phyloP scores from a whole-genome alignment of 331 rosid species.

The Quercus lobata region DNA sequence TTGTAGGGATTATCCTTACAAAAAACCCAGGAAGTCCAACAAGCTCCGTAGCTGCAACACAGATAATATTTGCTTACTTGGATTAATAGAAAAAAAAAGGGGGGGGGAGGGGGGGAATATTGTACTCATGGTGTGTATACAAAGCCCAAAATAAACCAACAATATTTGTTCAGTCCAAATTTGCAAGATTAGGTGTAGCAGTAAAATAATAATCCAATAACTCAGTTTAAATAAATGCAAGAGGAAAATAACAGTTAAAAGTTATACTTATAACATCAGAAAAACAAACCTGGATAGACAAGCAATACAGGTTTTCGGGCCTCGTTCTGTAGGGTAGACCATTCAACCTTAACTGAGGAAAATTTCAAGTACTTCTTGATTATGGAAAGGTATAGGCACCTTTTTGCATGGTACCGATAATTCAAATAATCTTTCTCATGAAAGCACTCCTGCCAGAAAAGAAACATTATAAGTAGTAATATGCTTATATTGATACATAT shows the following conservation, averaged over 20 bases:
- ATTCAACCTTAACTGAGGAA: conserved; percentile 64
- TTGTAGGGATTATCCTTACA: conserved; percentile 75
- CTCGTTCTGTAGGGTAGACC: conserved; percentile 86
- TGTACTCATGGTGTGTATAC: no score
- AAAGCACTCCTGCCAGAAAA: conserved; percentile 69
- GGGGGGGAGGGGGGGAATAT: no score
- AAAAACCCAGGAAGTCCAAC: conserved; percentile 52
- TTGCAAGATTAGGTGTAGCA: background rate
- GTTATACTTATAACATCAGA: background rate
- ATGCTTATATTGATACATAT: background rate
- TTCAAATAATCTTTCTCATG: conserved; percentile 91
- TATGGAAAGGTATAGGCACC: conserved; percentile 80
- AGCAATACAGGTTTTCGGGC: conserved; percentile 70
- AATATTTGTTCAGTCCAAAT: conserved; percentile 1
- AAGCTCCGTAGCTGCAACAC: conserved; percentile 47
- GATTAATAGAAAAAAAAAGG: no score
- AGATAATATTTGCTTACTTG: background rate
- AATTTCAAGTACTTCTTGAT: conserved; percentile 61
- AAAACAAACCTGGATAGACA: conserved; percentile 68
- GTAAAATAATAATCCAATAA: background rate
- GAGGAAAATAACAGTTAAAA: background rate
- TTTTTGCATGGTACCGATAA: conserved; percentile 81
- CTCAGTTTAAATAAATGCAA: background rate
- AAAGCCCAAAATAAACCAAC: no score
- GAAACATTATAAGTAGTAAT: background rate